phyloP scores from a whole-genome alignment of 495 filamentous ascomycete genomes.

The Hypoxylon trugodes region DNA sequence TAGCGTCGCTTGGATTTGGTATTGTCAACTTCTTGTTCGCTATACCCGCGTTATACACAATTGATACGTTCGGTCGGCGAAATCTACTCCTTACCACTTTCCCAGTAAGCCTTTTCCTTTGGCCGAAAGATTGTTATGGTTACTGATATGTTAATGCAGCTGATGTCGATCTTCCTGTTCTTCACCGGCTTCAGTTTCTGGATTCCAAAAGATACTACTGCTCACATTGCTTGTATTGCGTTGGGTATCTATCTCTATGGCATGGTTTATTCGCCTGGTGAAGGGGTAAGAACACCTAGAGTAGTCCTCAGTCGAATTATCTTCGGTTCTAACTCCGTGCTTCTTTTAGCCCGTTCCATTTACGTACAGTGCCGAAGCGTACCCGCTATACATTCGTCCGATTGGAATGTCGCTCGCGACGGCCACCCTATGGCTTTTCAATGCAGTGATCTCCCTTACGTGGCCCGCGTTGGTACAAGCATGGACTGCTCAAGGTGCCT shows the following conservation, averaged over 20 bases:
- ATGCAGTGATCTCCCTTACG: slow-evolving; percentile 71
- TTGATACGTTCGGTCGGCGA: slow-evolving; percentile 83
- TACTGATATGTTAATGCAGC: slow-evolving; percentile 24
- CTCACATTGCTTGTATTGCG: slow-evolving; percentile 65
- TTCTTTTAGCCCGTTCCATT: slow-evolving; percentile 72
- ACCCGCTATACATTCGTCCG: slow-evolving; percentile 76
- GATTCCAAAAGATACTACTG: slow-evolving; percentile 61
- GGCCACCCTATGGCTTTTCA: slow-evolving; percentile 76
- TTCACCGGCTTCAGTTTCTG: slow-evolving; percentile 85
- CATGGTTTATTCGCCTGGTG: slow-evolving; percentile 79
- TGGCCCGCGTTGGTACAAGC: slow-evolving; percentile 65
- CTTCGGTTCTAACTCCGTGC: background rate
- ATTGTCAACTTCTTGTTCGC: slow-evolving; percentile 84
- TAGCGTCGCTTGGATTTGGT: slow-evolving; percentile 76
- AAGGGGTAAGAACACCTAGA: slow-evolving; percentile 55
- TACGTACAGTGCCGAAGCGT: slow-evolving; percentile 83
- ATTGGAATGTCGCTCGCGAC: slow-evolving; percentile 75
- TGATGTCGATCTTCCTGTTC: slow-evolving; percentile 75
- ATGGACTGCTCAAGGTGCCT: slow-evolving; percentile 68
- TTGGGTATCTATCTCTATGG: slow-evolving; percentile 79
- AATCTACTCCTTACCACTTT: slow-evolving; percentile 81
- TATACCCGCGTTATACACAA: slow-evolving; percentile 80
- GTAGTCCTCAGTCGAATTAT: background rate
- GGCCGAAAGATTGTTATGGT: background rate
- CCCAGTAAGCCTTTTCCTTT: slow-evolving; percentile 51